Evolutionary conservation across 257 asterid species (phyloP).

Genomic region (Solanum rostratum): DNA sequence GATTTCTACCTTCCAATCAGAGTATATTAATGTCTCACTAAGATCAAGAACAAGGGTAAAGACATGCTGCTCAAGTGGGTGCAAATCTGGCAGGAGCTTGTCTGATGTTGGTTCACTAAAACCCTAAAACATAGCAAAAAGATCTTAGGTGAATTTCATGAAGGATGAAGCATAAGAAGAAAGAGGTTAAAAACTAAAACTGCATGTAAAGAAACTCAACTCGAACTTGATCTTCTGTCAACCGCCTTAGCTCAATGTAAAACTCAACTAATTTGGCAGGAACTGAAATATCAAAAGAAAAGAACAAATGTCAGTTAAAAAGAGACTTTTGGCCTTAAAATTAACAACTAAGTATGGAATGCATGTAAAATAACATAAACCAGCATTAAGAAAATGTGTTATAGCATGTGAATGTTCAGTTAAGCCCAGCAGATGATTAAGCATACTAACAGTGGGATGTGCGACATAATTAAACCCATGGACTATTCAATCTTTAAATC

Average conservation of each 20-base stretch:
- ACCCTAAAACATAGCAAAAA: constrained; percentile 34
- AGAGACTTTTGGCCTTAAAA: neutral
- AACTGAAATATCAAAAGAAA: constrained; percentile 27
- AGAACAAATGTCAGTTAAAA: neutral
- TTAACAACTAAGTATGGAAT: neutral
- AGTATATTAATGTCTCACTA: constrained; percentile 66
- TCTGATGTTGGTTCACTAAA: constrained; percentile 85
- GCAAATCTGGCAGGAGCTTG: constrained; percentile 84
- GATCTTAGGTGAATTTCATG: neutral
- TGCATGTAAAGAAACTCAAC: constrained; percentile 24
- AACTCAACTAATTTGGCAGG: constrained; percentile 66
- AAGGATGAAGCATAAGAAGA: neutral
- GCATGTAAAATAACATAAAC: neutral
- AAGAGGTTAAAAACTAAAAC: neutral
- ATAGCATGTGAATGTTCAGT: neutral
- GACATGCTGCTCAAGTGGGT: constrained; percentile 76
- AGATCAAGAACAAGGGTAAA: constrained; percentile 86
- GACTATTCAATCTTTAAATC: neutral
- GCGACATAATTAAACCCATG: neutral
- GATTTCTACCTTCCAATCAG: constrained; percentile 75
- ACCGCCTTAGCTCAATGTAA: constrained; percentile 69
- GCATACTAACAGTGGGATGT: neutral
- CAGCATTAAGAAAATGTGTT: neutral
- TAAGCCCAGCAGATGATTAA: neutral
- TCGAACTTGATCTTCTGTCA: constrained; percentile 71